Evolutionary conservation across 2,329 filamentous ascomycete species (phyloP), one percentile per base, ranked within the genome.

Genomic region (Penicillium sp.): DNA sequence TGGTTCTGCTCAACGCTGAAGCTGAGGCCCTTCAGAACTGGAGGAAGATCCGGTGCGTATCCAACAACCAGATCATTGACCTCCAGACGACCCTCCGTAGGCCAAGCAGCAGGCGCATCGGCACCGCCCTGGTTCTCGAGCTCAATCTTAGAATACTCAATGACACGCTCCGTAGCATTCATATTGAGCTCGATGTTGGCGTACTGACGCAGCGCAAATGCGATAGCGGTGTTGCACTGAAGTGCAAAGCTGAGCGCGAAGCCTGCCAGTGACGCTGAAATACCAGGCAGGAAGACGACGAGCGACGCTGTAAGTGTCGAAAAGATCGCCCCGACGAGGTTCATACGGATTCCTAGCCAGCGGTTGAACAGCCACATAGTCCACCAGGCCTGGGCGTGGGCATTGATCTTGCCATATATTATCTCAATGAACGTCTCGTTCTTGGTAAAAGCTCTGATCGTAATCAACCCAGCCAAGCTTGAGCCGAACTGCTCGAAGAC

Each of bases 401-500:
- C 78, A 65, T 92, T 89, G 16, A 92, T 81, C 58, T 81, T 81
- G 43, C 69, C 67, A 65, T 86, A 86, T 85, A 92, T 91, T 49
- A 83, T 79, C 10, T 84, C 77, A 41, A 88, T 75, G 57, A 90
- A 92, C 1, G 79, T 77, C 18, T 83, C 76, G 0, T 78, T 74
- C 73, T 89, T 90, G 57, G 84, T 83, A 59, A 89, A 92, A 0
- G 87, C 86, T 11, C 89, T 83, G 46, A 94, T 89, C 0, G 89
- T 92, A 1, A 83, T 78, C 16, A 94, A 82, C 5, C 89, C 89
- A 0, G 82, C 80, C 9, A 92, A 79, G 0, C 87, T 83, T 1
- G 87, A 84, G 10, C 85, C 86, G 62, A 92, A 92, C 55, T 89
- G 84, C 67, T 92, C 89, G 61, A 90, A 92, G 1, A 92, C 84